Percentiles rank a stretch among this genome's conserved stretches.
phyloP scores from a whole-genome alignment of 2,329 filamentous ascomycete species.

The Kalmusia sp. region DNA sequence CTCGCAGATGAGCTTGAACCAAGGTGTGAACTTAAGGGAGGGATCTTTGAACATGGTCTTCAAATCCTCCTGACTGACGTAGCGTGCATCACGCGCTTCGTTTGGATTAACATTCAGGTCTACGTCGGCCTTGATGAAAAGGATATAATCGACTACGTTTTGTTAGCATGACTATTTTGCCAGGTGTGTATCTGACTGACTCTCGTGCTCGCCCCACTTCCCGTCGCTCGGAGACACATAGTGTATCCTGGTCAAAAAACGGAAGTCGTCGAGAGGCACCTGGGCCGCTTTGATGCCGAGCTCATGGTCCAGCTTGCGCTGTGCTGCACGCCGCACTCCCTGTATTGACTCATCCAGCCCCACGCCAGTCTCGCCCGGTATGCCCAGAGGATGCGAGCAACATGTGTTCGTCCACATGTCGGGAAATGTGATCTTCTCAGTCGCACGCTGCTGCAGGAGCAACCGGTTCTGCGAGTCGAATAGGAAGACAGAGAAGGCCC shows the following conservation, averaged over 20 bases:
- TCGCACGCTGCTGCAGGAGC: slow-evolving; percentile 91
- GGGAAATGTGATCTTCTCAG: slow-evolving; percentile 99
- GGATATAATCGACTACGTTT: slow-evolving; percentile 87
- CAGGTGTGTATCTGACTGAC: slow-evolving; percentile 61
- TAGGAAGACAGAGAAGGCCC: slow-evolving; percentile 96
- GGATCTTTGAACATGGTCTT: slow-evolving; percentile 86
- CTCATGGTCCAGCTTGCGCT: slow-evolving; percentile 93
- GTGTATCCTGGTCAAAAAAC: slow-evolving; percentile 95
- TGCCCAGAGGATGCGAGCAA: slow-evolving; percentile 94
- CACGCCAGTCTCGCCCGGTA: slow-evolving; percentile 88
- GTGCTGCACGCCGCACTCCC: slow-evolving; percentile 90
- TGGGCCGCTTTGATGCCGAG: slow-evolving; percentile 88
- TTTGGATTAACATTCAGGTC: slow-evolving; percentile 83
- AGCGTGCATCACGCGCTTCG: slow-evolving; percentile 85
- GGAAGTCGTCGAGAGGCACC: slow-evolving; percentile 89
- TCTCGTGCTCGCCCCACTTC: slow-evolving; percentile 99
- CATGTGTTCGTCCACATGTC: slow-evolving; percentile 99
- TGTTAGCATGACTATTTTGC: slow-evolving; percentile 25
- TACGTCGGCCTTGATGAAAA: slow-evolving; percentile 91
- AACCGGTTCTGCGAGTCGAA: slow-evolving; percentile 94
- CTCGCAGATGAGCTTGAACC: slow-evolving; percentile 99
- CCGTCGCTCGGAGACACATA: slow-evolving; percentile 97
- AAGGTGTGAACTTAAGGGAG: slow-evolving; percentile 87
- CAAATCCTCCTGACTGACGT: slow-evolving; percentile 82
- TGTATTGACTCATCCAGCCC: slow-evolving; percentile 79